Conservation (phyloP, 129 eudicot genomes). For the Lonicera japonica region DNA sequence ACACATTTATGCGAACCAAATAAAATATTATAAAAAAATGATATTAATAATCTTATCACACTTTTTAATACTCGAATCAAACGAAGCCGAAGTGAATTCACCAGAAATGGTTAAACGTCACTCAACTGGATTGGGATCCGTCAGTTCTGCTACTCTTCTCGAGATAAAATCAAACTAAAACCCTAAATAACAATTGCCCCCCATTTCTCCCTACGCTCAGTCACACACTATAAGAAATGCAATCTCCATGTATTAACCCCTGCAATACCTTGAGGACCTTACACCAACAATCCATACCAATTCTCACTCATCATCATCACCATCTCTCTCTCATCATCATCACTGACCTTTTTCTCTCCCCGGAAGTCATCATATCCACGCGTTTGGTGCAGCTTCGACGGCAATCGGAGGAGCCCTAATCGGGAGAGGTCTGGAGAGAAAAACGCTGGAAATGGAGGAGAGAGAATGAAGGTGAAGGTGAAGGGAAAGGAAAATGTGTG, state of each 20-base stretch:
- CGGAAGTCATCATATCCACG: constrained; percentile 22
- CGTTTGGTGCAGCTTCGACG: constrained; percentile 31
- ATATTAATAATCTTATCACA: too few species aligned
- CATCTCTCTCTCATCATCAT: constrained; percentile 8
- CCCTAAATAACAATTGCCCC: background rate
- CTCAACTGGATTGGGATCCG: too few species aligned
- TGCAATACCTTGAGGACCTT: constrained; percentile 26
- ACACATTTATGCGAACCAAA: too few species aligned
- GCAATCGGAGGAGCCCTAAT: constrained; percentile 11
- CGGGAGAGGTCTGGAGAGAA: constrained; percentile 8
- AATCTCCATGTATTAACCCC: constrained; percentile 43
- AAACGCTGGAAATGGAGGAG: too few species aligned
- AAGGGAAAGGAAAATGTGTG: constrained; percentile 88
- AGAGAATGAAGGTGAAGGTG: constrained; percentile 18
- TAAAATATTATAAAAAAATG: too few species aligned
- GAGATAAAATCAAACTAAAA: background rate
- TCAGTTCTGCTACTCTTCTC: too few species aligned
- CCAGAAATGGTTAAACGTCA: too few species aligned
- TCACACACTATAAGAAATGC: constrained; percentile 31
- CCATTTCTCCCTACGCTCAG: background rate
- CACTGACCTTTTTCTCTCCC: constrained; percentile 8
- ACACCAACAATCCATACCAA: constrained; percentile 14
- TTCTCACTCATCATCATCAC: background rate
- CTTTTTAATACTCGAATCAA: too few species aligned
- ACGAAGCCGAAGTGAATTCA: too few species aligned